Evolutionary conservation across 2,329 filamentous ascomycete species (phyloP).

Genomic region (Leptographium procerum): DNA sequence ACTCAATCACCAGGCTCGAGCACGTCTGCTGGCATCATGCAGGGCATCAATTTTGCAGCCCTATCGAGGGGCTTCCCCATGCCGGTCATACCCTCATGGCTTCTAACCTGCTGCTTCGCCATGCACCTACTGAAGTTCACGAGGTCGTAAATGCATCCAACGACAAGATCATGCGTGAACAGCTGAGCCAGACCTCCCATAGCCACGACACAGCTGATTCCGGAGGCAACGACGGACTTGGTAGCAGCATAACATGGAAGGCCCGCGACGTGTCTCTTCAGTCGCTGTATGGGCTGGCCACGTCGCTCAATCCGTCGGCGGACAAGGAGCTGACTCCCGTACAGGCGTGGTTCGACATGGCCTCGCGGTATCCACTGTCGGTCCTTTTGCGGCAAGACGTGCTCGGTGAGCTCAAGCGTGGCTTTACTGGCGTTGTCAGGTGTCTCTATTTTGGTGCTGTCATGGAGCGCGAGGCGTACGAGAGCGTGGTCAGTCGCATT

Average conservation of each 20-base stretch:
- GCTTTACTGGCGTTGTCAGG: slow-evolving; percentile 30
- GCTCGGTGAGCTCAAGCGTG: slow-evolving; percentile 27
- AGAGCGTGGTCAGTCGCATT: slow-evolving; percentile 31
- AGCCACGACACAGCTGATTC: neutral
- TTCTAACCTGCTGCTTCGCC: slow-evolving; percentile 28
- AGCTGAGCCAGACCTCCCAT: neutral
- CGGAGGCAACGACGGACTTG: neutral
- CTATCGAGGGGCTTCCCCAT: slow-evolving; percentile 1
- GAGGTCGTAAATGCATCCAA: slow-evolving; percentile 6
- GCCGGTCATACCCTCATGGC: slow-evolving; percentile 34
- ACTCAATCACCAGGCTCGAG: slow-evolving; percentile 29
- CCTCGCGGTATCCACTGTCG: slow-evolving; percentile 26
- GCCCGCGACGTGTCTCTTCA: slow-evolving; percentile 28
- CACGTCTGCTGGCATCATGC: slow-evolving; percentile 43
- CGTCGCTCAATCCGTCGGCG: slow-evolving; percentile 28
- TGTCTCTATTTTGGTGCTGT: slow-evolving; percentile 37
- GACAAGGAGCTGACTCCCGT: slow-evolving; percentile 36
- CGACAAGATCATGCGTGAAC: slow-evolving; percentile 8
- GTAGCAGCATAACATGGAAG: slow-evolving; percentile 23
- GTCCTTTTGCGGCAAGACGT: slow-evolving; percentile 23
- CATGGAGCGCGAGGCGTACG: slow-evolving; percentile 34
- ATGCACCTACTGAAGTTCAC: slow-evolving; percentile 25
- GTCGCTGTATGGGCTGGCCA: slow-evolving; percentile 32
- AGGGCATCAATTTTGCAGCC: slow-evolving; percentile 19
- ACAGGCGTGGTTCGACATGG: slow-evolving; percentile 44